Base-by-base conservation (phyloP, 192 early-diverging fungal genomes). In the Coemansia sp. region DNA sequence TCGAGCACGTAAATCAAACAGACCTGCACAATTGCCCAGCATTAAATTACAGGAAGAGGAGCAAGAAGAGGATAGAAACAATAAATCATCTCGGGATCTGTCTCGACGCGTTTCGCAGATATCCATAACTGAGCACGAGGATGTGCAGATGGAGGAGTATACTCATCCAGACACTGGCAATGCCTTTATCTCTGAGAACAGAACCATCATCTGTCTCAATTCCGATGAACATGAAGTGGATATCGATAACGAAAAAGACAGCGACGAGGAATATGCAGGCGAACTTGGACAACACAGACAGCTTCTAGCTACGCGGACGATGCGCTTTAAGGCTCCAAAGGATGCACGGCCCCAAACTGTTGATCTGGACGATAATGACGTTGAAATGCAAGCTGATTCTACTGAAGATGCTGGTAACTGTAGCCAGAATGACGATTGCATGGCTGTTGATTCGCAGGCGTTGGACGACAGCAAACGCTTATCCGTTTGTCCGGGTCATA, bases 281-380 rank as follows among this genome's bases (percentile, higher is more conserved):
- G 56, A 40, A 18, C 22, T 4, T 40, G 56, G 39, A 58, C 36
- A 40, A 19, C 32, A 59, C 7, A 58, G 73, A 26, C 74, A 74
- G 69, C 60, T 74, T 16, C 47, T 77, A 22, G 80, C 63, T 6
- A 69, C 75, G 7, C 65, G 75, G 7, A 54, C 75, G 19, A 77
- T 77, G 67, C 65, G 80, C 8, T 82, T 82, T 21, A 77, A 69
- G 61, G 75, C 80, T 9, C 80, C 80, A 22, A 71, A 59, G 8
- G 73, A 77, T 46, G 80, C 75, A n/a, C 72, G 75, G 18, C 72
- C 54, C 0, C 80, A 77, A 47, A 74, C 75, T 0, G 77, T 62
- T 21, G 80, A 83, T 42, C 60, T 72, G 13, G 80, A 83, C 19
- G 75, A 77, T 8, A 63, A 49, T 51, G 69, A 73, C 13, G 16